Conservation (phyloP, 208 protist species). For the Acanthamoeba quina region DNA sequence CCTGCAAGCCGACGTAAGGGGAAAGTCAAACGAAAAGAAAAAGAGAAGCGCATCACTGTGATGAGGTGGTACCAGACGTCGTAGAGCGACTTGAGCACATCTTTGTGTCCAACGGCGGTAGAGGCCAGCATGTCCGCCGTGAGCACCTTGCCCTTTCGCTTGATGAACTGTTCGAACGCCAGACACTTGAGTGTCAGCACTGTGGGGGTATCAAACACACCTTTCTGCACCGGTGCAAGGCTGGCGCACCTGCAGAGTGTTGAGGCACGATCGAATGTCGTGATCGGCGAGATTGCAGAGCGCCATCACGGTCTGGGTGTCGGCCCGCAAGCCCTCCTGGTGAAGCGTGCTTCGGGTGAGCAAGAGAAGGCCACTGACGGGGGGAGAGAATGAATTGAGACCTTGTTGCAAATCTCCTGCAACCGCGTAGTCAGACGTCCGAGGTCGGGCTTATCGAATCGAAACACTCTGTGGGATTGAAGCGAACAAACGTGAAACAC, state of each 20-base stretch:
- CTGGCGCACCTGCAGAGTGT: conserved; percentile 58
- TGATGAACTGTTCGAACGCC: not conserved
- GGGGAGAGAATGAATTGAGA: not conserved
- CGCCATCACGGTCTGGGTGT: conserved; percentile 49
- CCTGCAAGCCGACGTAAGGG: not conserved
- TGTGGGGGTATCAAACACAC: not conserved
- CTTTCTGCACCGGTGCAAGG: too few relatives aligned
- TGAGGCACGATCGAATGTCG: conserved; percentile 72
- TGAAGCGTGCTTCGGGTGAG: not conserved
- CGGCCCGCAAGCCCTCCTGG: conserved; percentile 49
- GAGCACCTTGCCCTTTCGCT: not conserved
- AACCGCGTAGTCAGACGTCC: conserved; percentile 16
- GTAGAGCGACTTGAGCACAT: conserved; percentile 60
- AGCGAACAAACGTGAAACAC: not conserved
- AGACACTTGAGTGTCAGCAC: not conserved
- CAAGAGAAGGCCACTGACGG: not conserved
- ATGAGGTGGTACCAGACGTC: conserved; percentile 12
- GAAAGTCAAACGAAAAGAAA: not conserved
- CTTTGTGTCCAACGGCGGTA: conserved; percentile 34
- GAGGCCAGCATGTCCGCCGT: conserved; percentile 47
- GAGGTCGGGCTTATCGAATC: conserved; percentile 24
- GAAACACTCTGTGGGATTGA: conserved; percentile 1
- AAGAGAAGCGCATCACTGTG: not conserved
- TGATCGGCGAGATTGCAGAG: conserved; percentile 59
- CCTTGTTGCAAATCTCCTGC: conserved; percentile 55